These are phyloP conservation scores for Parathielavia appendiculata DNA, from an alignment of 495 filamentous ascomycete species.

Conservation along the genomic window DNA sequence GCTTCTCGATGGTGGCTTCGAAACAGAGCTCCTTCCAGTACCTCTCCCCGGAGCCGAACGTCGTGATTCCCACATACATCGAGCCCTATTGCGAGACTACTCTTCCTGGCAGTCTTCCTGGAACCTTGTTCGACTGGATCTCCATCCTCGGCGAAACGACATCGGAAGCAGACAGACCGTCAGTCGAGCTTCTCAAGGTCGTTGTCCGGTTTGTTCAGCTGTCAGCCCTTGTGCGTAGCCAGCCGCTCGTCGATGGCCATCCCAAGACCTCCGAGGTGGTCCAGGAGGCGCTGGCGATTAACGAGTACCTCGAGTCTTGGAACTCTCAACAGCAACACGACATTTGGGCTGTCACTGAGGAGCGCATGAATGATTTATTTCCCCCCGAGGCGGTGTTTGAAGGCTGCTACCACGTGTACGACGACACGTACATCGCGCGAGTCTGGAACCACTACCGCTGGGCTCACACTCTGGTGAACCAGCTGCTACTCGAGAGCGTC, in stretches of 20 bases:
- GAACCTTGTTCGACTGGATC: slow-evolving; percentile 36
- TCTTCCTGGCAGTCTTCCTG: slow-evolving; percentile 36
- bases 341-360: slow-evolving; percentile 30
- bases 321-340: slow-evolving; percentile 28
- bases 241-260: slow-evolving; percentile 31
- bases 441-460: slow-evolving; percentile 62
- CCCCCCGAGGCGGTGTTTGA: slow-evolving; percentile 46
- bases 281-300: slow-evolving; percentile 30
- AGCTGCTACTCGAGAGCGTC: slow-evolving; percentile 42
- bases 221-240: slow-evolving; percentile 25
- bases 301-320: slow-evolving; percentile 33
- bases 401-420: slow-evolving; percentile 56
- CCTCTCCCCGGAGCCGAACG: slow-evolving; percentile 19
- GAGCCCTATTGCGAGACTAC: slow-evolving; percentile 29
- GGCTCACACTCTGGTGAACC: slow-evolving; percentile 53
- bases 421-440: slow-evolving; percentile 51
- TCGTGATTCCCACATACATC: slow-evolving; percentile 10
- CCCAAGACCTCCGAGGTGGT: slow-evolving; percentile 29
- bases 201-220: slow-evolving; percentile 35
- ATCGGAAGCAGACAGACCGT: slow-evolving; percentile 23
- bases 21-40: slow-evolving; percentile 19
- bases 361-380: slow-evolving; percentile 24
- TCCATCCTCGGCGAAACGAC: slow-evolving; percentile 27
- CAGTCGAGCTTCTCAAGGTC: slow-evolving; percentile 31
- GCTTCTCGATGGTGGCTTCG: slow-evolving; percentile 41